Percentiles rank a stretch among this genome's conserved stretches.
phyloP scores from a whole-genome alignment of 495 filamentous ascomycete species.

The Evernia prunastri region DNA sequence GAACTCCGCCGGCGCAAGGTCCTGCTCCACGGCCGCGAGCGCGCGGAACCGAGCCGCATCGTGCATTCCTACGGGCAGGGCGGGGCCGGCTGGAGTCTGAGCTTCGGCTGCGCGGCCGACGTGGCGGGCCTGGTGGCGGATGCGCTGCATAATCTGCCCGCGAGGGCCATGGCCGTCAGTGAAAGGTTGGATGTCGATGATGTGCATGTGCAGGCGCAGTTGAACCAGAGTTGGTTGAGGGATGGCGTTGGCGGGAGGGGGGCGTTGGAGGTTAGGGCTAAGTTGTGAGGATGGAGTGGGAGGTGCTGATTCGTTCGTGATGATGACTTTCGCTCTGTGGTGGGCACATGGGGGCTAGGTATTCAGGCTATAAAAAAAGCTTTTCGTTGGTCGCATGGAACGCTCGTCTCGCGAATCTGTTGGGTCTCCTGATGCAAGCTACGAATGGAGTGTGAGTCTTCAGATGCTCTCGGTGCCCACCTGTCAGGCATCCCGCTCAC shows the following conservation, averaged over 20 bases:
- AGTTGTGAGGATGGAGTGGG: not conserved
- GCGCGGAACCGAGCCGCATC: conserved; percentile 34
- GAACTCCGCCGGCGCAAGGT: conserved; percentile 31
- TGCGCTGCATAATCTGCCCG: conserved; percentile 25
- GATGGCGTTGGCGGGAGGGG: not conserved
- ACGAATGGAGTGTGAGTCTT: too few species aligned
- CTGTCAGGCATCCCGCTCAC: too few species aligned
- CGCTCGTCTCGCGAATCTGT: too few species aligned
- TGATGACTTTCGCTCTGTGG: not conserved
- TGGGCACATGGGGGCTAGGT: too few species aligned
- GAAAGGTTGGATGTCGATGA: conserved; percentile 1
- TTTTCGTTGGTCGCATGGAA: too few species aligned
- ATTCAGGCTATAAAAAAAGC: too few species aligned
- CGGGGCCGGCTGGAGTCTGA: conserved; percentile 41
- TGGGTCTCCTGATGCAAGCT: too few species aligned
- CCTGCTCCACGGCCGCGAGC: not conserved
- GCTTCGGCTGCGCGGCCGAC: conserved; percentile 41
- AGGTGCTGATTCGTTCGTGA: not conserved
- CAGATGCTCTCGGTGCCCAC: too few species aligned
- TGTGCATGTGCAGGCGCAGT: conserved; percentile 7
- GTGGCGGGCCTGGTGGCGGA: conserved; percentile 35
- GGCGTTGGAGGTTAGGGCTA: not conserved
- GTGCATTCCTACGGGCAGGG: conserved; percentile 48
- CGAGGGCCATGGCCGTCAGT: conserved; percentile 14
- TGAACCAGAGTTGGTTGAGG: conserved; percentile 5